Evolutionary conservation across 2,329 filamentous ascomycete species (phyloP).

Genomic region (Hymenoscyphus scutula): DNA sequence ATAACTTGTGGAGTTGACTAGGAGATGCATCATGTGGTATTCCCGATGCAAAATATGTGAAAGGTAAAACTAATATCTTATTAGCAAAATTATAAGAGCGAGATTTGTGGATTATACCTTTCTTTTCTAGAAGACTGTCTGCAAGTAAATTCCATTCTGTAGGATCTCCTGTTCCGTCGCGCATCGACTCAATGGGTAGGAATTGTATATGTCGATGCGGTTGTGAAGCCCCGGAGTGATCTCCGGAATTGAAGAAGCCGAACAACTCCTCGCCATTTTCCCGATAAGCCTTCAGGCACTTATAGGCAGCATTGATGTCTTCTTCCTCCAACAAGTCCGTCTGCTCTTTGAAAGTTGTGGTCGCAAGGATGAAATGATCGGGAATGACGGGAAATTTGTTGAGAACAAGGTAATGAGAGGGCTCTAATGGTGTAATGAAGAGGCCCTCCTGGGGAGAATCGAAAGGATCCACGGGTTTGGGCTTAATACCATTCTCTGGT

Average conservation of each 20-base stretch:
- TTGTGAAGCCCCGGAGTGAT: constrained; percentile 68
- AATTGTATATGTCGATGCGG: constrained; percentile 71
- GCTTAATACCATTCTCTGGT: constrained; percentile 20
- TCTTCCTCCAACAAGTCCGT: constrained; percentile 57
- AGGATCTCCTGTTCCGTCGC: constrained; percentile 41
- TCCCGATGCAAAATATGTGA: constrained; percentile 31
- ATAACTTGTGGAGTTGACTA: constrained; percentile 28
- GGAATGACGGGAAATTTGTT: constrained; percentile 74
- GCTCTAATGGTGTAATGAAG: constrained; percentile 53
- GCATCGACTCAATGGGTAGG: constrained; percentile 64
- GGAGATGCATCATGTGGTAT: constrained; percentile 23
- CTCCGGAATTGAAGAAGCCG: constrained; percentile 56
- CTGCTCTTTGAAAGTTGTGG: constrained; percentile 61
- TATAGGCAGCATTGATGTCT: constrained; percentile 61
- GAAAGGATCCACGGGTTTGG: constrained; percentile 59
- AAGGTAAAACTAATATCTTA: constrained; percentile 29
- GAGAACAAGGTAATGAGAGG: constrained; percentile 62
- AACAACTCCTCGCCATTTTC: constrained; percentile 43
- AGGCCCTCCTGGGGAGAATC: constrained; percentile 54
- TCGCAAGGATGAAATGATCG: constrained; percentile 70
- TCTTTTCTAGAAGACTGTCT: constrained; percentile 36
- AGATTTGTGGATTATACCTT: constrained; percentile 15
- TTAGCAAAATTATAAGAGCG: constrained; percentile 4
- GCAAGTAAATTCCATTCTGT: constrained; percentile 52
- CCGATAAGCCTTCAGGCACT: constrained; percentile 53